phyloP scores from a whole-genome alignment of 352 stramenopile species.

The Phytophthora ramorum region DNA sequence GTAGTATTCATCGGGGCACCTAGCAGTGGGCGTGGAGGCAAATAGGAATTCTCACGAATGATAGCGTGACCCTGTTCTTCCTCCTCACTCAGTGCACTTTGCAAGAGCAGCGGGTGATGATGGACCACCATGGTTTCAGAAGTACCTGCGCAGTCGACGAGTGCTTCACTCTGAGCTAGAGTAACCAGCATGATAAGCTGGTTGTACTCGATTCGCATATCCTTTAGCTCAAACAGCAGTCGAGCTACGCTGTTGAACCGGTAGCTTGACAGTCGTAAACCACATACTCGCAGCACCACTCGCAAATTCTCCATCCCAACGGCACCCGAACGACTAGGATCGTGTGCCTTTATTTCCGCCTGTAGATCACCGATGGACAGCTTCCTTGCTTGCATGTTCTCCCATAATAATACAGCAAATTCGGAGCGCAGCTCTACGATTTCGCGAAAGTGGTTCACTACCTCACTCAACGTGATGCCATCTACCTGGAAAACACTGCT shows the following conservation, averaged over 20 bases:
- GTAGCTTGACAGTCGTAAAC: slow-evolving; percentile 57
- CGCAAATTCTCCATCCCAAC: slow-evolving; percentile 52
- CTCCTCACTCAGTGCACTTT: slow-evolving; percentile 21
- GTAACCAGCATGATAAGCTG: slow-evolving; percentile 48
- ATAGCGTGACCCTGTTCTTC: not conserved
- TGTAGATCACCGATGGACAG: slow-evolving; percentile 40
- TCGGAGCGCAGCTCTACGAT: slow-evolving; percentile 58
- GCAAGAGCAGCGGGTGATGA: slow-evolving; percentile 21
- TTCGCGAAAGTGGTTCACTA: slow-evolving; percentile 64
- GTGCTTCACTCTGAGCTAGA: slow-evolving; percentile 34
- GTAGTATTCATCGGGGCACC: not conserved
- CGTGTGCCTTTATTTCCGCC: slow-evolving; percentile 23
- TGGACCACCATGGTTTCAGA: slow-evolving; percentile 8
- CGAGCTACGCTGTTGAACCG: slow-evolving; percentile 64
- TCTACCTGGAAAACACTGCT: slow-evolving; percentile 64
- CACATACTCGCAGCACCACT: slow-evolving; percentile 40
- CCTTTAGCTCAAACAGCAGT: slow-evolving; percentile 52
- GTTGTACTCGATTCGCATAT: slow-evolving; percentile 49
- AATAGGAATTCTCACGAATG: slow-evolving; percentile 7
- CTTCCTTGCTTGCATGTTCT: slow-evolving; percentile 21
- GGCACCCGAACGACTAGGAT: slow-evolving; percentile 29
- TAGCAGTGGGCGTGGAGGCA: slow-evolving; percentile 5
- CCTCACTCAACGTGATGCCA: slow-evolving; percentile 47
- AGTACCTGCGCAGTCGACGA: not conserved
- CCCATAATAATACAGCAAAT: slow-evolving; percentile 38